Conservation (phyloP, 441 rosid species). For the Viola pubescens region DNA sequence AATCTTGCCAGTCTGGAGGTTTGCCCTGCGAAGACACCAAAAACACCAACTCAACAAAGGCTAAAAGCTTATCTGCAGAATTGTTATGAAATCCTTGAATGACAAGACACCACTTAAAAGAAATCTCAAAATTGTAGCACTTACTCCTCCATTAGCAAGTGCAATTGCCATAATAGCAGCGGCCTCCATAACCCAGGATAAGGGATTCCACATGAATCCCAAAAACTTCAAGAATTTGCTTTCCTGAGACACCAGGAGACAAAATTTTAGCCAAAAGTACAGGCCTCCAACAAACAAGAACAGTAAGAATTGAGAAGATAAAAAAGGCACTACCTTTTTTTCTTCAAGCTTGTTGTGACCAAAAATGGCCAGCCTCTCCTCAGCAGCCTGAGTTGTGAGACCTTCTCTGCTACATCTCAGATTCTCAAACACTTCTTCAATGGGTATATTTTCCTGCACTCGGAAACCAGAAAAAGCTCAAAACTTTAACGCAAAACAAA, state of each 20-base stretch:
- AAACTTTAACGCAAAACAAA: slow-evolving; percentile 5
- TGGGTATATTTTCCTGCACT: slow-evolving; percentile 81
- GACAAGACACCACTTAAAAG: background rate
- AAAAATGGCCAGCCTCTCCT: slow-evolving; percentile 74
- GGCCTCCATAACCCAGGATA: slow-evolving; percentile 99
- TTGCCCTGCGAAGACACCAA: slow-evolving; percentile 43
- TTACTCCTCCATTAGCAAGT: slow-evolving; percentile 96
- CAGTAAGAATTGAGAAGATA: background rate
- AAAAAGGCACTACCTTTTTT: slow-evolving; percentile 46
- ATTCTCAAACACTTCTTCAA: slow-evolving; percentile 86
- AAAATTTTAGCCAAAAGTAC: no score
- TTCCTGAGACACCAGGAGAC: slow-evolving; percentile 42
- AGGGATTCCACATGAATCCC: slow-evolving; percentile 98
- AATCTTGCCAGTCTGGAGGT: slow-evolving; percentile 99
- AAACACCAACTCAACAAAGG: background rate
- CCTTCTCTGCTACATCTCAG: slow-evolving; percentile 86
- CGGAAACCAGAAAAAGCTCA: slow-evolving; percentile 6
- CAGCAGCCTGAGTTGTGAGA: slow-evolving; percentile 60
- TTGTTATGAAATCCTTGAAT: background rate
- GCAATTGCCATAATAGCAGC: slow-evolving; percentile 99
- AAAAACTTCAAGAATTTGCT: slow-evolving; percentile 76
- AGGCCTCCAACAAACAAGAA: slow-evolving; percentile 9
- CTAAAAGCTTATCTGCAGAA: background rate
- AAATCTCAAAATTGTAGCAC: slow-evolving; percentile 14
- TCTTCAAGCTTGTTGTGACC: slow-evolving; percentile 97